Base-by-base conservation (phyloP, 176 grass and related monocot species). In the Aegilops tauschii region DNA sequence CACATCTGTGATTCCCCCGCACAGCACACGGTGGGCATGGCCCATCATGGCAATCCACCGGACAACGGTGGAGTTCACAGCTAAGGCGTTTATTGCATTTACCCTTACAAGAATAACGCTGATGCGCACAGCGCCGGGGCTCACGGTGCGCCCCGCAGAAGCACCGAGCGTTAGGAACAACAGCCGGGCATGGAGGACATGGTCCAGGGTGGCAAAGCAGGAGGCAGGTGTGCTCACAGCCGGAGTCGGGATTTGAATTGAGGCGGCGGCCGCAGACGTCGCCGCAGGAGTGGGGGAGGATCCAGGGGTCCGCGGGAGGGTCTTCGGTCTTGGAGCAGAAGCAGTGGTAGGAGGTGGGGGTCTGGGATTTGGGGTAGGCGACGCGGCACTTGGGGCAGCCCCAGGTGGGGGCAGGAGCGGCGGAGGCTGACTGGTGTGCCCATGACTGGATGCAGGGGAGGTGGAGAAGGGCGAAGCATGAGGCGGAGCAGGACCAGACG, bases 361-460 rank as follows among this genome's bases (percentile, higher is more conserved):
- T 89, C 42, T 83, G 84, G n/a, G 93, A 86, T 79, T 87, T 89
- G 69, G 93, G 45, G 82, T 92, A 98, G 59, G 90, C 8, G 72
- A 92, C 90, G 65, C 96, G 96, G 86, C 93, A 98, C 65, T 98
- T 98, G 78, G 96, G 96, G 82, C 96, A 98, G 23, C 90, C 89
- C 96, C 96, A 98, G 81, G 93, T 87, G 50, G 90, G 64, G 30
- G 83, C 47, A 21, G 93, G 86, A 54, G 89, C 76, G 39, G 79
- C 50, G 12, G 93, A 81, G 9, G 85, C 39, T 34, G 92, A 93
- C 77, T 98, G 96, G 79, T 82, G 92, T 1, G 96, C 90, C 96
- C 96, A 98, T 50, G 86, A 94, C 65, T 98, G 96, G 88, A 98
- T 95, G 90, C 96, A 98, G 76, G 79, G 69, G 58, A 98, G 96